Evolutionary conservation across 768 basidiomycete genomes (phyloP), one percentile per base, ranked within the genome.

Genomic region (Tephrocybe sp.): DNA sequence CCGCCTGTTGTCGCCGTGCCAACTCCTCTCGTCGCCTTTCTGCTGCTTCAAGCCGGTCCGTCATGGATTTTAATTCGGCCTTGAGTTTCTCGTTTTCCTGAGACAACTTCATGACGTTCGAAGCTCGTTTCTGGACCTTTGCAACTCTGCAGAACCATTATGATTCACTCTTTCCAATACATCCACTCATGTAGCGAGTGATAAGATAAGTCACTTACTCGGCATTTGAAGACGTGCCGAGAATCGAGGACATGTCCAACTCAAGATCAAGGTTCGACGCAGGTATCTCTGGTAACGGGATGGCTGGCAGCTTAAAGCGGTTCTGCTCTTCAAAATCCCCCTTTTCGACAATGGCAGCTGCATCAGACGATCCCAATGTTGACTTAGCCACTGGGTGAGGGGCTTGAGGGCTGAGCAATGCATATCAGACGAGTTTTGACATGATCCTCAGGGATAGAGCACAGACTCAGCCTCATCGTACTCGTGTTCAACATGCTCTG

Each of bases 51-150:
- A 91, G 72, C 58, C 87, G 71, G 55, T 86, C 86, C 17, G 79
- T 76, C 84, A 91, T 86, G 44, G 82, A 86, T 62, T 76, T 82
- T 62, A 92, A 77, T 68, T 90, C 83, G 44, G 78, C 84, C 68
- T 86, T 84, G 54, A 92, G 72, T 66, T 84, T 86, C 66, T 88
- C 85, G 65, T 90, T 86, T 74, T 92, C 89, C 70, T 86, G 76
- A 18, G 85, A 76, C 30, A 92, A 74, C 62, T 86, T 88, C 62
- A 88, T 65, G 52, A 91, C 86, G 66, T 86, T 90, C 60, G 85
- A 87, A 36, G 82, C 84, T 55, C 89, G 83, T 69, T 90, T 90
- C 64, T 87, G 73, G 24, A 79, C 69, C 66, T 77, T 79, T 48
- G 71, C 73, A 41, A 71, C 62, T 59, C 79, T 79, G 64, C 50